Conservation (phyloP, 345 rosid species). For the Hypericum perforatum region DNA sequence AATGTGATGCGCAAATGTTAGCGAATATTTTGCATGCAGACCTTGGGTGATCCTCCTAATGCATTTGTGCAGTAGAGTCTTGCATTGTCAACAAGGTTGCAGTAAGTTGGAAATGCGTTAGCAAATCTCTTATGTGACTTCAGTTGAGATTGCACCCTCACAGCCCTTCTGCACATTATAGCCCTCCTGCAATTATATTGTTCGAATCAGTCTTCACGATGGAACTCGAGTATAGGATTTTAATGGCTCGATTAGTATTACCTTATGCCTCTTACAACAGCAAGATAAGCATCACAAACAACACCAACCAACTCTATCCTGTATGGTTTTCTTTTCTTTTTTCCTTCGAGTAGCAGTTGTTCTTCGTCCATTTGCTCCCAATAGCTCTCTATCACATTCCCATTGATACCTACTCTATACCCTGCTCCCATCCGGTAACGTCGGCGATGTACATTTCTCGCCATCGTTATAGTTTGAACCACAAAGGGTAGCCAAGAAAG, state of each 20-base stretch:
- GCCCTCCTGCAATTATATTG: conserved; percentile 49
- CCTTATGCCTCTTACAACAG: conserved; percentile 94
- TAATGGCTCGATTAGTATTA: conserved; percentile 2
- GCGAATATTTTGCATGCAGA: conserved; percentile 11
- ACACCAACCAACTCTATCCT: conserved; percentile 93
- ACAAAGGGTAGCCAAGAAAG: conserved; percentile 89
- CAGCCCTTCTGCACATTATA: conserved; percentile 41
- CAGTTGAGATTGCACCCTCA: neutral
- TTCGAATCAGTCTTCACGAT: conserved; percentile 3
- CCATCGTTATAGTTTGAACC: conserved; percentile 82
- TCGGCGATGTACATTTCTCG: conserved; percentile 69
- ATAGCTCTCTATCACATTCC: conserved; percentile 60
- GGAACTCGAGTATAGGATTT: neutral
- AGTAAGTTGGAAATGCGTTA: neutral
- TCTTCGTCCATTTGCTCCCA: conserved; percentile 68
- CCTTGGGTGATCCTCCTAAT: conserved; percentile 63
- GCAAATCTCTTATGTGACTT: conserved; percentile 3
- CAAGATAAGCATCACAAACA: conserved; percentile 87
- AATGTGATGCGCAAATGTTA: neutral
- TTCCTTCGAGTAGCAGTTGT: conserved; percentile 36
- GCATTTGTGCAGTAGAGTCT: conserved; percentile 78
- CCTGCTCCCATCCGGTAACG: conserved; percentile 87
- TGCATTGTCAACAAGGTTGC: conserved; percentile 60
- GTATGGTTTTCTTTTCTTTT: conserved; percentile 59
- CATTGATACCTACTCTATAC: conserved; percentile 51